These are phyloP conservation scores for Hyaloperonospora arabidopsidis DNA, from an alignment of 352 stramenopile genomes.

Conservation along the genomic window DNA sequence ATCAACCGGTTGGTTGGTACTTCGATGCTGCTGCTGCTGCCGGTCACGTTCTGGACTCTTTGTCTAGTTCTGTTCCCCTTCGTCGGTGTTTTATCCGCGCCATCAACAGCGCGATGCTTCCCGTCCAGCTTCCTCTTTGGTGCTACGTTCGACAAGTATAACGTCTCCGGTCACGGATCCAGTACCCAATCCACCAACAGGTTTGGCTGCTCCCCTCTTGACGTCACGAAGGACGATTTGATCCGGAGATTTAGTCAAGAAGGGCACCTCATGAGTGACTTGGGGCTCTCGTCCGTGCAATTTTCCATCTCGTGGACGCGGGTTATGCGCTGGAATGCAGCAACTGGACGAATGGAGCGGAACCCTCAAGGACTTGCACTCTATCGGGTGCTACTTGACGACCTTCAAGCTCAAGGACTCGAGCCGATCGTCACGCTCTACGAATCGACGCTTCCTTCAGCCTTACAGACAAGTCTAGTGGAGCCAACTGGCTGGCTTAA, in stretches of 20 bases:
- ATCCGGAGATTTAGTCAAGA: constrained; percentile 80
- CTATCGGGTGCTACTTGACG: constrained; percentile 85
- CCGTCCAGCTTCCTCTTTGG: constrained; percentile 30
- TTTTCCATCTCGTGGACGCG: constrained; percentile 36
- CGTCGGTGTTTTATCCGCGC: not conserved
- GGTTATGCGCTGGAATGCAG: constrained; percentile 26
- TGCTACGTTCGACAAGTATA: constrained; percentile 21
- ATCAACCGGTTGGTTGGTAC: not conserved
- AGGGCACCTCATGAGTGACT: constrained; percentile 74
- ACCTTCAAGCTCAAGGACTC: constrained; percentile 60
- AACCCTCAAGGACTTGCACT: constrained; percentile 24
- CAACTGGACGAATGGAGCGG: constrained; percentile 12
- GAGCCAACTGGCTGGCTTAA: constrained; percentile 61
- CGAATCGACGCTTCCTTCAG: constrained; percentile 91
- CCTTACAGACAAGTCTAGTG: constrained; percentile 65
- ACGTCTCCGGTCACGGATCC: constrained; percentile 37
- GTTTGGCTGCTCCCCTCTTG: no score
- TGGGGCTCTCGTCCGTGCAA: constrained; percentile 86
- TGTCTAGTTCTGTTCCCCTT: constrained; percentile 7
- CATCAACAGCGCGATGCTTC: constrained; percentile 34
- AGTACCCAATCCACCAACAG: no score
- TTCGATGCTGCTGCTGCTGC: no score
- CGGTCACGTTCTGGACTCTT: not conserved
- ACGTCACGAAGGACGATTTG: constrained; percentile 82
- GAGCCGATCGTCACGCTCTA: constrained; percentile 90